Evolutionary conservation across 345 rosid species (phyloP), one percentile per base, ranked within the genome.

Genomic region (Lepidium africanum): DNA sequence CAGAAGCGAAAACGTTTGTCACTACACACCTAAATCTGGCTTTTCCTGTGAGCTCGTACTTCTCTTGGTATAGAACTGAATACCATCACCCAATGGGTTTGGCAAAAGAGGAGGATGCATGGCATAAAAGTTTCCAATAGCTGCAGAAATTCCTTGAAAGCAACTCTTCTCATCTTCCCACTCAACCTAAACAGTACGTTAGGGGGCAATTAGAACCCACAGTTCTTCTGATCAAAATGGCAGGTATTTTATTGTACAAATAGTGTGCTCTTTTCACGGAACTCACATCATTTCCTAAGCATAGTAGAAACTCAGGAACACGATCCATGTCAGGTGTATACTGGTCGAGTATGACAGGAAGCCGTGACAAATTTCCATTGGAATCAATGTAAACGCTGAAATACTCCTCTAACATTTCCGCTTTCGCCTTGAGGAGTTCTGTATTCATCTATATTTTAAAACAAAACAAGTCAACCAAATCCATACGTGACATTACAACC

Each of bases 211-310:
- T 38, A 74, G 38, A 52, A 51, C 23, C 69, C 33, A 67, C 47
- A 25, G 50, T 45, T 55, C 23, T 59, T 57, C 38, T 19, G 23
- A 66, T 25, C 41, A 37, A 51, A 55, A 53, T 25, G 41, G 54
- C 21, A 21, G 21, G 42, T n/a, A 30, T 6, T 38, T 39, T 23
- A 54, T 55, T 37, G 42, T 12, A 37, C 9, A 54, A 15, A 35
- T 2, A 7, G 41, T 56, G 46, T 37, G 46, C 10, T 42, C 16
- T 53, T 19, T 42, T 7, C 14, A 3, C 43, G 14, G 67, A 52
- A 92, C 96, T 56, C 86, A 88, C 99, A 79, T 93, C 97, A 77
- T 93, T 93, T 68, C 96, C 99, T 85, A 93, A 80, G 76, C 86
- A 83, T 61, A 94, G 92, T 52, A 84, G 74, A 77, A 94, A 86